Evolutionary conservation across 169 alveolate species (phyloP), one percentile per base, ranked within the genome.

Genomic region (Plasmodium billcollinsi): DNA sequence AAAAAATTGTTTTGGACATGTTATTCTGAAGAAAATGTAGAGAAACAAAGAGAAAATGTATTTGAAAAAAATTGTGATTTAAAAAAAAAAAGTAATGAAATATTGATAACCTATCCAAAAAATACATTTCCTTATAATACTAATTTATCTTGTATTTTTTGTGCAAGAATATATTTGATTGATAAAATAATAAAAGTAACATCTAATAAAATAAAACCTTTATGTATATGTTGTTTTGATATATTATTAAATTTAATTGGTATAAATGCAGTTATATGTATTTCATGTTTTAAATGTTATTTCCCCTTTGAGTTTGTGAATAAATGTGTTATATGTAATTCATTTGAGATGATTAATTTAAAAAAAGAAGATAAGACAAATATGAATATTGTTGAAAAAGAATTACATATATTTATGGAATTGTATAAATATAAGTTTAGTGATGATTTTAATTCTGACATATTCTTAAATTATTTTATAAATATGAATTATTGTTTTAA

Each of bases 401-500:
- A 76, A 76, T 12, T 76, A 5, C 26, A 65, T 12, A 65, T 76
- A 8, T 49, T 76, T 33, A 65, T 24, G 15, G 62, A 74, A 5
- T 65, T 76, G n/a, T 24, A 50, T 39, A 63, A 76, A 65, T 76
- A 76, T 39, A 15, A 63, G 26, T 52, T 29, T 5, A 76, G 54
- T 50, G 39, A 50, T n/a, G 49, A 33, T 50, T 33, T 67, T 26
- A 26, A 65, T 15, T 65, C 89, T 2, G 76, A 76, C 20, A 3
- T 26, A 5, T 76, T 65, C 56, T 54, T 76, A 49, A 63, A 65
- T 21, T 76, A 47, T 65, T 76, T 76, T 65, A 69, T 76, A 2
- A 76, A 76, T 26, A 67, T 66, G 26, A 76, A 65, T 59, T 76
- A 58, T 50, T 76, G 76, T 65, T 69, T 76, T 54, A 65, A 65